A percentile compares a stretch with the other conserved stretches of the same genome.
phyloP scores from a whole-genome alignment of 345 rosid genomes.

The Cardamine resedifolia region DNA sequence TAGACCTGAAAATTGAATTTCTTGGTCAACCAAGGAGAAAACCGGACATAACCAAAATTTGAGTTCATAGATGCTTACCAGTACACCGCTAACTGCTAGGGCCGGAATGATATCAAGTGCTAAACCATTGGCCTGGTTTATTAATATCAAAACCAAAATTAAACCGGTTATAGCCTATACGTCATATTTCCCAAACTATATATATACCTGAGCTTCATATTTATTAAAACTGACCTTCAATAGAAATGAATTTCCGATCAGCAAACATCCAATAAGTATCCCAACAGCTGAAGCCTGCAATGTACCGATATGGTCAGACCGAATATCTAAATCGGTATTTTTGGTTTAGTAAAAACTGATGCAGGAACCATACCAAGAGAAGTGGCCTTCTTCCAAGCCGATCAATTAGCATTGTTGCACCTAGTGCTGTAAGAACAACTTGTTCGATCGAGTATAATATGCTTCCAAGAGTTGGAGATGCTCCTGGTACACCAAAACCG shows the following conservation, averaged over 20 bases:
- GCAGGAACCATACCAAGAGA: conserved; percentile 36
- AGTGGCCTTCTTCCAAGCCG: conserved; percentile 53
- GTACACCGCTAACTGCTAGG: conserved; percentile 44
- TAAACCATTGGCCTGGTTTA: conserved; percentile 38
- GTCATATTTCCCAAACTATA: background rate
- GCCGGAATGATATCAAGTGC: conserved; percentile 38
- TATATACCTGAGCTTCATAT: background rate
- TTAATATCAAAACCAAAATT: background rate
- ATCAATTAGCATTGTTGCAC: conserved; percentile 43
- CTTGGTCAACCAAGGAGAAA: background rate
- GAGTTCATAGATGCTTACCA: conserved; percentile 38
- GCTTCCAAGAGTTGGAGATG: conserved; percentile 45
- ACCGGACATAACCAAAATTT: background rate
- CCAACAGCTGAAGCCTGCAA: conserved; percentile 48
- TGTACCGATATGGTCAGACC: background rate
- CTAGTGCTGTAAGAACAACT: conserved; percentile 43
- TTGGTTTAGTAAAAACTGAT: background rate
- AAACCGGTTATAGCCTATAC: background rate
- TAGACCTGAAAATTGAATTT: conserved; percentile 26
- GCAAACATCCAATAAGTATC: conserved; percentile 40
- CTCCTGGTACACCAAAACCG: conserved; percentile 36
- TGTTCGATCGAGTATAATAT: conserved; percentile 44
- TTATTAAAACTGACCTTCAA: conserved; percentile 36
- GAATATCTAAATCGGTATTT: background rate
- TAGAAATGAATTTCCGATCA: conserved; percentile 46